Evolutionary conservation across 2,329 filamentous ascomycete genomes (phyloP), one percentile per base, ranked within the genome.

Genomic region (Penicillium fuscoglaucum): DNA sequence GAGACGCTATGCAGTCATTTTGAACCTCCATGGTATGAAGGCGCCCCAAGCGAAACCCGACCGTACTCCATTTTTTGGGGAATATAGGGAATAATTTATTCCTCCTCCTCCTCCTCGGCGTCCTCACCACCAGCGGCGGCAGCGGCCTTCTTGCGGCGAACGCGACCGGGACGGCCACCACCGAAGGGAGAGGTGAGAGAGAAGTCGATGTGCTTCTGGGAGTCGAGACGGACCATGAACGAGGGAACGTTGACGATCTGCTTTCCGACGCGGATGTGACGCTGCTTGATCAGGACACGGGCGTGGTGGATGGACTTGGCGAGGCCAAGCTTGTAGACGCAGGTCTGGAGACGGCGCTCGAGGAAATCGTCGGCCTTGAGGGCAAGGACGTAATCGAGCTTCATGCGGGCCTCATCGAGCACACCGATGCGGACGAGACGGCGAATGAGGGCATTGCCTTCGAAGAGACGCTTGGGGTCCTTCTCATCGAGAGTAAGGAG

Each of bases 171-270:
- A 74, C 95, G 93, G 78, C 95, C 95, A 79, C 93, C 93, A 82
- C 95, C 95, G 76, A 96, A 97, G 79, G 95, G 93, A 78, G 93
- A 98, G 83, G 89, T 96, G 69, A 99, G 88, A 66, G 95, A 87
- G 81, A 99, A 98, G 87, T 99, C 95, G 76, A 99, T 98, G 90
- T 99, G 95, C 91, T 99, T 99, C 89, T 99, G 95, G 75, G 93
- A 97, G 87, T 99, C 95, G 77, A 99, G 91, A 84, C 95, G 95
- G 82, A 99, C 95, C 79, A 99, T 90, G 90, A 96, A 99, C 57
- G 93, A 98, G 69, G 95, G 95, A 62, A 99, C 95, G 83, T 99
- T 99, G 87, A 99, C 95, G 79, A 99, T 98, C 87, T 99, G 95
- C 91, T 99, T 99, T 83, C 95, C 95, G 79, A 99, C 95, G 78